A percentile compares a stretch with the other conserved stretches of the same genome.
Evolutionary conservation across 75 land plant genomes (phyloP).

Genomic region (Cunninghamia lanceolata): DNA sequence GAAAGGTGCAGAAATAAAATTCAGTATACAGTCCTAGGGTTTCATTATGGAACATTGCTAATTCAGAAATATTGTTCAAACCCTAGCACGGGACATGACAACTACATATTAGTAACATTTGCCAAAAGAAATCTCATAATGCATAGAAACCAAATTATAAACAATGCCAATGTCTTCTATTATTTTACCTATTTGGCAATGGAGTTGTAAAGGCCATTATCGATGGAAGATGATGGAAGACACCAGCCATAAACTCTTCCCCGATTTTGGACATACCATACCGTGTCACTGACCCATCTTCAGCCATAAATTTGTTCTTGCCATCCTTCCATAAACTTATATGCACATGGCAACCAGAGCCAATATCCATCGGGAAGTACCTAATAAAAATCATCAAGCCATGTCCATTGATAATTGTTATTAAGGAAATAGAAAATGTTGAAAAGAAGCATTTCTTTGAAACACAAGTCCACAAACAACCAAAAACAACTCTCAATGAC

Average conservation of each 20-base stretch:
- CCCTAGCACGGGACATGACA: too few relatives aligned
- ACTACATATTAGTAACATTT: not conserved
- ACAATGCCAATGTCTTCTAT: not conserved
- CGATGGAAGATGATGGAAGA: conserved; percentile 85
- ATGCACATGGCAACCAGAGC: conserved; percentile 96
- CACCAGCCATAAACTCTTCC: conserved; percentile 93
- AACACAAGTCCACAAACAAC: not conserved
- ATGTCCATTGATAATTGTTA: not conserved
- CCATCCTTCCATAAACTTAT: conserved; percentile 82
- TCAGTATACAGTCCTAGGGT: too few relatives aligned
- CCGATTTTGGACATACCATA: conserved; percentile 82
- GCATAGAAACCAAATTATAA: not conserved
- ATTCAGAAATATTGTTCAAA: too few relatives aligned
- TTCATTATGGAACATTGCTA: too few relatives aligned
- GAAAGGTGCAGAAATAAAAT: too few relatives aligned
- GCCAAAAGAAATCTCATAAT: not conserved
- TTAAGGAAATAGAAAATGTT: not conserved
- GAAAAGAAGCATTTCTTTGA: not conserved
- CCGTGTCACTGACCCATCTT: conserved; percentile 23
- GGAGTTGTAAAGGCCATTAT: conserved; percentile 87
- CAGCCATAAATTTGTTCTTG: conserved; percentile 76
- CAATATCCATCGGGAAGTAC: conserved; percentile 59
- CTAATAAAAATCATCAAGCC: conserved; percentile 22
- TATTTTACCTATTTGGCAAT: conserved; percentile 79
- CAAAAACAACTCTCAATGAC: not conserved